Base-by-base conservation (phyloP, 2,329 filamentous ascomycete genomes). In the Sphaerulina vaccinii region DNA sequence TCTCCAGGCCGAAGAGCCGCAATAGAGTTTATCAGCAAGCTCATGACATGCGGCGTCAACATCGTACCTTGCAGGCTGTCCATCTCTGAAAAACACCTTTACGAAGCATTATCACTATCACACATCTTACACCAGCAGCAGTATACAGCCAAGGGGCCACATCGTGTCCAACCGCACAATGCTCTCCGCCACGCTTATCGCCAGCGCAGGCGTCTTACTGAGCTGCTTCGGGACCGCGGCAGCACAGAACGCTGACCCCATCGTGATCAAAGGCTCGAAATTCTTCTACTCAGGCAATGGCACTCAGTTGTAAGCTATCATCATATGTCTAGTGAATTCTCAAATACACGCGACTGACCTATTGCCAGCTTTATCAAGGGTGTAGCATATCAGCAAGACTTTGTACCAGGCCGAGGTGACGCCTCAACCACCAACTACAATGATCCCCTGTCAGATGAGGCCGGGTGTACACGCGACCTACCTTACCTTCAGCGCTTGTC, bases 341-440 rank as follows among this genome's bases (percentile, higher is more conserved):
- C n/a, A n/a, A n/a, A 10, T 24, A 15, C 24, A 27, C 27, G 13
- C 24, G 24, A 27, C 41, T 44, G 11, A 44, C 15, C 15, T 32
- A 13, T 8, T 19, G 33, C n/a, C 55, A 82, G 80, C 75, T 93
- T 84, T 78, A 89, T 97, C 72, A 89, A 88, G 73, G 93, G 93
- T 75, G 79, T 99, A 63, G 93, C 93, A 62, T 99, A 99, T 76
- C 93, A 99, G 78, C 63, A 91, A 75, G 87, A 92, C 64, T 74
- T 78, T 62, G 68, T 65, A 57, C 67, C 69, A 39, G 72, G 71
- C 61, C 68, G 71, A 67, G 51, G 67, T 60, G 44, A 50, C 33
- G 76, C 81, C 46, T 79, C 23, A 42, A 45, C 50, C 16, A 45
- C 43, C 46, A 69, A 67, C 53, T 97, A 90, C 77, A 80, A 78